These are phyloP conservation scores for Aureobasidium sp. DNA, from an alignment of 2,329 filamentous ascomycete genomes.

Conservation along the genomic window DNA sequence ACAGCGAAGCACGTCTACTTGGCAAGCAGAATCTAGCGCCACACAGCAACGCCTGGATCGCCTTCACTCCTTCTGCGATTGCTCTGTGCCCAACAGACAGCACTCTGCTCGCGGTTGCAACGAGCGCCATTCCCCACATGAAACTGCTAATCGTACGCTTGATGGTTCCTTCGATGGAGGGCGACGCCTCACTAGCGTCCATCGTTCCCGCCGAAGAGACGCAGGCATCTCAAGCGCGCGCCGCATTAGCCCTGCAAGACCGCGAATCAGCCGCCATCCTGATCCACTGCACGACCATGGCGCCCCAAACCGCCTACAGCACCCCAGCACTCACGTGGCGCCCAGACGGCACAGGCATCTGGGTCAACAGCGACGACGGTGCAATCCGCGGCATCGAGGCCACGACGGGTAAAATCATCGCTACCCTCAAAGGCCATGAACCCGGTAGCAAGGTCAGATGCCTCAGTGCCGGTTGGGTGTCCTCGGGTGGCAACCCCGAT, in stretches of 20 bases:
- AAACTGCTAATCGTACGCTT: conserved; percentile 7
- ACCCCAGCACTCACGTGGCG: conserved; percentile 55
- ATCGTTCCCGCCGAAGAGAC: conserved; percentile 19
- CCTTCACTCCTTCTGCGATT: conserved; percentile 52
- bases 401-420: conserved; percentile 47
- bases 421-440: conserved; percentile 44
- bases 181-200: conserved; percentile 13
- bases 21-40: conserved; percentile 54
- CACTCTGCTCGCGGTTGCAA: conserved; percentile 49
- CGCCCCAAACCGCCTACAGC: conserved; percentile 56
- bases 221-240: conserved; percentile 41
- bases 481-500: conserved; percentile 5
- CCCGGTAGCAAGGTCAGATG: conserved; percentile 49
- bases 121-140: conserved; percentile 52
- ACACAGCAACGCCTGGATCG: conserved; percentile 53
- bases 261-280: conserved; percentile 51
- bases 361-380: conserved; percentile 58
- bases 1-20: conserved; percentile 32
- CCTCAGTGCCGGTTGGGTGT: conserved; percentile 45
- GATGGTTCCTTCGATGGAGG: conserved; percentile 1
- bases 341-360: conserved; percentile 46
- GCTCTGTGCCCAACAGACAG: conserved; percentile 47
- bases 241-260: conserved; percentile 43
- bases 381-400: conserved; percentile 51
- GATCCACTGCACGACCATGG: conserved; percentile 50